Percentiles rank a stretch among this genome's conserved stretches.
phyloP scores from a whole-genome alignment of 192 early-diverging fungal genomes.

The Mortierella hygrophila region DNA sequence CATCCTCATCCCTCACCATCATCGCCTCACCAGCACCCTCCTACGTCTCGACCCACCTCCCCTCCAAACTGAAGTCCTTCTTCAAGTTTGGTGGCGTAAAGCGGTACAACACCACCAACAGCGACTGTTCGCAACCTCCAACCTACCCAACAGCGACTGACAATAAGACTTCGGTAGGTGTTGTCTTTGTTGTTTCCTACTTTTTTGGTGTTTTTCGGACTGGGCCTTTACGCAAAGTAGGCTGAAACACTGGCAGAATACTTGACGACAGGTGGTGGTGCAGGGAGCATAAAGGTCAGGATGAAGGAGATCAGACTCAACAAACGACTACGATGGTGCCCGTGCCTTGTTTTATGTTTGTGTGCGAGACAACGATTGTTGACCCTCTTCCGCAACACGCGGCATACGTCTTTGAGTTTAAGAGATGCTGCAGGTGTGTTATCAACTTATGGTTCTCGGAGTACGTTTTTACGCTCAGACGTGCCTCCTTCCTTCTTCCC shows the following conservation, averaged over 20 bases:
- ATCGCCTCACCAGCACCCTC: slow-evolving; percentile 59
- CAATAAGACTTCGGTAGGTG: slow-evolving; percentile 28
- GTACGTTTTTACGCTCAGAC: neutral
- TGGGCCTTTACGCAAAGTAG: neutral
- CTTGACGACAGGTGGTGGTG: too few species aligned
- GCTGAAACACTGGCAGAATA: neutral
- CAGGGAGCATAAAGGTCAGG: too few species aligned
- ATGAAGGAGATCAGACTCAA: too few species aligned
- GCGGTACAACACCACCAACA: slow-evolving; percentile 12
- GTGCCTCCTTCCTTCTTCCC: neutral
- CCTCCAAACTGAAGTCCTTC: slow-evolving; percentile 59
- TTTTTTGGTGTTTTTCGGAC: neutral
- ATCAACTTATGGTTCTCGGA: neutral
- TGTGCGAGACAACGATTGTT: neutral
- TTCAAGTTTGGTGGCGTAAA: slow-evolving; percentile 50
- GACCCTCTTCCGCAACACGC: neutral
- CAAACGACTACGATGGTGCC: too few species aligned
- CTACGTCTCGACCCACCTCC: slow-evolving; percentile 47
- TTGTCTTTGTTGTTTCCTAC: neutral
- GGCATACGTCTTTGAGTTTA: neutral
- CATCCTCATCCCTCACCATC: slow-evolving; percentile 44
- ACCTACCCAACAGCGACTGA: slow-evolving; percentile 14
- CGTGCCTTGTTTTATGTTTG: neutral
- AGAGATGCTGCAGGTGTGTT: neutral
- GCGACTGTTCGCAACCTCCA: neutral